Conservation (phyloP, 257 asterid genomes). For the Solanum boliviense region DNA sequence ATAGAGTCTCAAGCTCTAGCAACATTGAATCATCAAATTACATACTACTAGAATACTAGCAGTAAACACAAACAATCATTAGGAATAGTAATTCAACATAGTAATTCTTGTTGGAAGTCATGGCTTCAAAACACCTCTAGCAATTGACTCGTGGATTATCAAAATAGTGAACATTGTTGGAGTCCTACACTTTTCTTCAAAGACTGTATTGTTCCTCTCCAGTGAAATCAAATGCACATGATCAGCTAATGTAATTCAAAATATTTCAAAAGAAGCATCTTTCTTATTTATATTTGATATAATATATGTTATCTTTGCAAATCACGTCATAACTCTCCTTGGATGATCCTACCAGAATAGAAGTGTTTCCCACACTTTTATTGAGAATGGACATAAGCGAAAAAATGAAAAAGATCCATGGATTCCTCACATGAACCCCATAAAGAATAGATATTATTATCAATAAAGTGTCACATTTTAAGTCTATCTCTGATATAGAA, state of each 20-base stretch:
- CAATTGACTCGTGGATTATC: not conserved
- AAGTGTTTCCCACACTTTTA: not conserved
- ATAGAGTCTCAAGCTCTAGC: not conserved
- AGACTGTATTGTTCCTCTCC: not conserved
- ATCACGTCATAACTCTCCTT: not conserved
- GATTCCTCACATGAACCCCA: not conserved
- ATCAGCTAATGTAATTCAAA: not conserved
- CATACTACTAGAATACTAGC: not conserved
- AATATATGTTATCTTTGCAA: not conserved
- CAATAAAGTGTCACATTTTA: not conserved
- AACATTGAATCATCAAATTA: not conserved
- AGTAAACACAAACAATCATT: not conserved
- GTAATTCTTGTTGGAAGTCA: not conserved
- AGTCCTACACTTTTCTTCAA: not conserved
- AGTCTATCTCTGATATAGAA: not conserved
- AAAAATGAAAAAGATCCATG: no score
- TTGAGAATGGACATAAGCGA: not conserved
- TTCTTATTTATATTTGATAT: not conserved
- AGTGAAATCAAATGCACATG: not conserved
- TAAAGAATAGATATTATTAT: no score
- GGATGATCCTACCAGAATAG: not conserved
- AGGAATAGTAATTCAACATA: not conserved
- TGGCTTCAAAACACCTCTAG: not conserved
- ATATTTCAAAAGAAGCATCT: no score
- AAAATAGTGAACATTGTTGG: not conserved